A percentile compares a stretch with the other conserved stretches of the same genome.
Conservation (phyloP, 1,139 yeast species). For the Yamadazyma taylorii region DNA sequence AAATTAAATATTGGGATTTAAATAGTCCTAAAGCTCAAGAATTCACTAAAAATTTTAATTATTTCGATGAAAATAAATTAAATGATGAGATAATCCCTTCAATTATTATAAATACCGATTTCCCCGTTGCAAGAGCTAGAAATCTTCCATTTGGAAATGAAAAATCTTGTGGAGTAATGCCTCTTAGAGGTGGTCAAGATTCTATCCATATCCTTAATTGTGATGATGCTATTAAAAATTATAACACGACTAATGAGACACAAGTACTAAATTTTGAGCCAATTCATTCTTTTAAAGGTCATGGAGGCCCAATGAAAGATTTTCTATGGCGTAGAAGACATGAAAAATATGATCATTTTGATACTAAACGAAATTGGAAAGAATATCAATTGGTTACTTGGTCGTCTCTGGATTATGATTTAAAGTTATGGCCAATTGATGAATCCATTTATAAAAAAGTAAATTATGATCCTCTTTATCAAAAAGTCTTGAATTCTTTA, state of each 20-base stretch:
- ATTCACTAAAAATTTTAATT: constrained; percentile 21
- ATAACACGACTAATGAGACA: constrained; percentile 26
- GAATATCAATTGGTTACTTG: constrained; percentile 91
- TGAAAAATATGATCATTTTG: constrained; percentile 33
- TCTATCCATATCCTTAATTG: constrained; percentile 67
- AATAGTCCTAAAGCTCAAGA: constrained; percentile 24
- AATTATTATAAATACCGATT: constrained; percentile 66
- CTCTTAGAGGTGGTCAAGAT: constrained; percentile 82
- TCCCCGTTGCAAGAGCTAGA: constrained; percentile 87
- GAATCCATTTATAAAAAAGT: constrained; percentile 60
- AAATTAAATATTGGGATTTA: constrained; percentile 87
- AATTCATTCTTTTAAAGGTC: constrained; percentile 71
- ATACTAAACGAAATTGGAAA: constrained; percentile 57
- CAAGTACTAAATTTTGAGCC: constrained; percentile 40
- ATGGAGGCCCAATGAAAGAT: constrained; percentile 80
- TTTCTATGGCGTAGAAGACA: constrained; percentile 79
- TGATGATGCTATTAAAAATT: constrained; percentile 45
- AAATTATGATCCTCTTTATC: constrained; percentile 49
- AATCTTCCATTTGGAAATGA: constrained; percentile 88
- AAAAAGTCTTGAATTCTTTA: constrained; percentile 25
- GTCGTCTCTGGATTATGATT: constrained; percentile 80
- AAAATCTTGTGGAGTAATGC: constrained; percentile 78
- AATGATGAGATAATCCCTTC: constrained; percentile 39
- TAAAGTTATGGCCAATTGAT: constrained; percentile 78
- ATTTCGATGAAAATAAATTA: constrained; percentile 20